Conservation (phyloP, 2,329 filamentous ascomycete genomes). For the Fusarium drepaniforme region DNA sequence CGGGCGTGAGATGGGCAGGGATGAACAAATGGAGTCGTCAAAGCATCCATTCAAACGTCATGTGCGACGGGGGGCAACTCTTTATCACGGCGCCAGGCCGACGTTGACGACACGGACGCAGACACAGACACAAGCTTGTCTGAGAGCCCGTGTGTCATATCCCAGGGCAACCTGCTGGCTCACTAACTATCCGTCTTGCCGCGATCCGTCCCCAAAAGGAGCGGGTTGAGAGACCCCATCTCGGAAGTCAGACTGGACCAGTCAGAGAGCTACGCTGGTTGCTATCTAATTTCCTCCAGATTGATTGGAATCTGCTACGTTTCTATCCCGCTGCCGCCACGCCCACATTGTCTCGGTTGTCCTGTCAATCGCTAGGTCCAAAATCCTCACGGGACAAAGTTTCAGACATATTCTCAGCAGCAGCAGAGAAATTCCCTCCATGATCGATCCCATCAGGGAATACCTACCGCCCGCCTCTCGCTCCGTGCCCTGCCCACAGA, state of each 20-base stretch:
- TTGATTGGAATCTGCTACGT: conserved; percentile 40
- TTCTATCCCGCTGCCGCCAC: neutral
- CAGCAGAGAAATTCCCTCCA: neutral
- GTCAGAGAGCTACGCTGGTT: conserved; percentile 10
- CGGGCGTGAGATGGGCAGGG: conserved; percentile 11
- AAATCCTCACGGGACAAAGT: conserved; percentile 18
- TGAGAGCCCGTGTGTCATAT: conserved; percentile 31
- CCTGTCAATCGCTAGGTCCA: conserved; percentile 6
- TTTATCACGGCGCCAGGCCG: conserved; percentile 18
- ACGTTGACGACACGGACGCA: neutral
- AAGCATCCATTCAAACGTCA: neutral
- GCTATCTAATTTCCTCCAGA: conserved; percentile 37
- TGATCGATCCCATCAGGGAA: neutral
- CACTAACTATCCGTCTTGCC: neutral
- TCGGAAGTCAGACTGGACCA: neutral
- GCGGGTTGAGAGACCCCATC: conserved; percentile 12
- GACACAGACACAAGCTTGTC: neutral
- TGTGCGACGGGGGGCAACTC: neutral
- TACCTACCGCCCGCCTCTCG: neutral
- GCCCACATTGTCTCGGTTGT: conserved; percentile 15
- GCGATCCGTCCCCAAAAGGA: conserved; percentile 14
- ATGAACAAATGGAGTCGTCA: conserved; percentile 15
- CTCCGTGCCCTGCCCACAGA: conserved; percentile 11
- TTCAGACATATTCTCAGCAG: conserved; percentile 20
- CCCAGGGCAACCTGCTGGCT: conserved; percentile 38